Evolutionary conservation across 1,284 basidiomycete species (phyloP).

Genomic region (Moesziomyces sp.): DNA sequence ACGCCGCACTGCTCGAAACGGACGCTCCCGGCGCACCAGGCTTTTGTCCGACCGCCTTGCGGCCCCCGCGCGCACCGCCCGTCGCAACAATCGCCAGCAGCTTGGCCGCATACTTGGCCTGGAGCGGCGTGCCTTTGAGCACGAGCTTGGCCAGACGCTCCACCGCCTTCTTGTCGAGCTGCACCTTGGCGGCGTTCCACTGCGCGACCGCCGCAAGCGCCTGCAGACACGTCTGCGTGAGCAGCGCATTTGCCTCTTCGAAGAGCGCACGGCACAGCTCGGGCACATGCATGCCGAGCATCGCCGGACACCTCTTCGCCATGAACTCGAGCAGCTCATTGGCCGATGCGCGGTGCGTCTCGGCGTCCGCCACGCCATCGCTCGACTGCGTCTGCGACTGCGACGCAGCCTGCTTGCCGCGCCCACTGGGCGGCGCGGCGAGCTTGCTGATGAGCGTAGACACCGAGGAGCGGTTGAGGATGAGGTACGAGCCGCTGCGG

Average conservation of each 20-base stretch:
- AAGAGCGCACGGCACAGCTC: constrained; percentile 77
- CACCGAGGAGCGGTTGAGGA: constrained; percentile 86
- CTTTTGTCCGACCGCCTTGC: constrained; percentile 26
- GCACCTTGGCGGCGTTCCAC: constrained; percentile 35
- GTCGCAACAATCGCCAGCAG: constrained; percentile 72
- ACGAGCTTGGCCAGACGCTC: constrained; percentile 77
- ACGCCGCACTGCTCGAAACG: constrained; percentile 35
- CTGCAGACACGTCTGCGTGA: constrained; percentile 73
- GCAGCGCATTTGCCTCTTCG: constrained; percentile 74
- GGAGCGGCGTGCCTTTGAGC: constrained; percentile 74
- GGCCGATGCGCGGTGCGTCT: constrained; percentile 58
- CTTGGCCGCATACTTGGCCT: constrained; percentile 89
- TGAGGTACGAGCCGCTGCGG: constrained; percentile 77
- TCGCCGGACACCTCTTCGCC: constrained; percentile 80
- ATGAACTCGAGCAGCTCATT: constrained; percentile 71
- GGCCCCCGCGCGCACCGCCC: constrained; percentile 28
- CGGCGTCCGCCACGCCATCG: constrained; percentile 25
- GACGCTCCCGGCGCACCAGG: constrained; percentile 22
- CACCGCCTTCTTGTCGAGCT: constrained; percentile 68
- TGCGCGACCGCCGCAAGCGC: constrained; percentile 34
- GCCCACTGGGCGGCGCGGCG: constrained; percentile 3
- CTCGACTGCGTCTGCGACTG: constrained; percentile 16
- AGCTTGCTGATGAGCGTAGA: constrained; percentile 73
- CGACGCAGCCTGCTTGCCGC: constrained; percentile 11
- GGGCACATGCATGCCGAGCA: constrained; percentile 79